phyloP scores from a whole-genome alignment of 805 yeast genomes.

The Starmerella ratchasimensis region DNA sequence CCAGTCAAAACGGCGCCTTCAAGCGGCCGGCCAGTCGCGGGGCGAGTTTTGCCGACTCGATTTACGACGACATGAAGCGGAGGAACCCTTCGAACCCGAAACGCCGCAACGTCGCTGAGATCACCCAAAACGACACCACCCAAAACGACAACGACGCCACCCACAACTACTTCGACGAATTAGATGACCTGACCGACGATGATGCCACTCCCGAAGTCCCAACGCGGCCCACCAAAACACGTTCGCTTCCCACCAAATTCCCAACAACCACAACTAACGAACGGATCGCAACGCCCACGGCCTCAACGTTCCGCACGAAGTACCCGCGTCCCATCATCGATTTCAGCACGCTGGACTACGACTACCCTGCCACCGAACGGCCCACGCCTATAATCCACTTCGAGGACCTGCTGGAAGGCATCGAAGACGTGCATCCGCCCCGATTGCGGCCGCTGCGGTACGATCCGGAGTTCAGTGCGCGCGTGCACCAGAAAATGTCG shows the following conservation, averaged over 20 bases:
- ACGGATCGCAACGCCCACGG: not conserved
- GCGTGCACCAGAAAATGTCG: not conserved
- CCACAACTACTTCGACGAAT: no score
- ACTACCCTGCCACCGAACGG: not conserved
- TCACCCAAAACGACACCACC: not conserved
- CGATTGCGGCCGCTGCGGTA: not conserved
- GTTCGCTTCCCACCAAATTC: no score
- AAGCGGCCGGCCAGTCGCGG: slow-evolving; percentile 3
- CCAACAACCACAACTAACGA: no score
- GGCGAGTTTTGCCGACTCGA: not conserved
- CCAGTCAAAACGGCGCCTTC: not conserved
- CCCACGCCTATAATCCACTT: not conserved
- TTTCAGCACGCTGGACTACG: not conserved
- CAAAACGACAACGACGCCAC: not conserved
- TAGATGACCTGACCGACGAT: slow-evolving; percentile 4
- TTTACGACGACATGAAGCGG: no score
- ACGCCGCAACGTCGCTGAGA: not conserved
- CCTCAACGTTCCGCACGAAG: not conserved
- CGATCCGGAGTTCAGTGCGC: not conserved
- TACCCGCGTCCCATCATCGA: not conserved
- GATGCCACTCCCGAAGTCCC: not conserved
- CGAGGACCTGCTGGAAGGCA: slow-evolving; percentile 1
- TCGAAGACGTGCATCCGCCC: not conserved
- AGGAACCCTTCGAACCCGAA: not conserved
- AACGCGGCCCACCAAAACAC: no score